Percentiles rank a stretch among this genome's conserved stretches.
Conservation (phyloP, 176 grass and related monocot species). For the Hyparrhenia diplandra region DNA sequence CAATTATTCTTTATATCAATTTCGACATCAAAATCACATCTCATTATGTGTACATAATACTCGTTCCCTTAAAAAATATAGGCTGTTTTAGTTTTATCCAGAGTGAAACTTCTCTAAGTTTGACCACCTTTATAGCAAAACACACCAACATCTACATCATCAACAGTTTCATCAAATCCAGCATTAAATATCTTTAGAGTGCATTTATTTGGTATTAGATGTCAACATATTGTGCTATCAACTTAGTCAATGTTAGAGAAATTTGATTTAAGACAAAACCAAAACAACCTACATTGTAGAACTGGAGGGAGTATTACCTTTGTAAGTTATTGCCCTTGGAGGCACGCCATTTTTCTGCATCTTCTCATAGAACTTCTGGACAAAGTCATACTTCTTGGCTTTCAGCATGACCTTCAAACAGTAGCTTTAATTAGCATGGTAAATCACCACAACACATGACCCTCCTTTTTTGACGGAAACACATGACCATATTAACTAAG, state of each 20-base stretch:
- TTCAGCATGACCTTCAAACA: slow-evolving; percentile 91
- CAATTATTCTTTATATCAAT: not conserved
- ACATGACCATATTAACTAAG: slow-evolving; percentile 6
- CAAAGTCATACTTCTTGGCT: slow-evolving; percentile 79
- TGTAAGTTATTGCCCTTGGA: slow-evolving; percentile 80
- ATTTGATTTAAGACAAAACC: not conserved
- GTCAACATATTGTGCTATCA: not conserved
- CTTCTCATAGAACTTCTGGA: slow-evolving; percentile 81
- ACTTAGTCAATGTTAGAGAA: not conserved
- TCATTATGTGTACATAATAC: not conserved
- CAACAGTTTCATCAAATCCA: not conserved
- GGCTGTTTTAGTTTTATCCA: not conserved
- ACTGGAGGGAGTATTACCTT: slow-evolving; percentile 40
- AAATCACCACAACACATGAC: slow-evolving; percentile 24
- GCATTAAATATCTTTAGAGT: not conserved
- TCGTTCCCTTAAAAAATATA: not conserved
- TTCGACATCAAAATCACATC: not conserved
- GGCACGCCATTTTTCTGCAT: slow-evolving; percentile 82
- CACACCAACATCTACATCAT: not conserved
- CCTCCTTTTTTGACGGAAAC: not conserved
- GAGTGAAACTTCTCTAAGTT: not conserved
- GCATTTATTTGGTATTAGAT: not conserved
- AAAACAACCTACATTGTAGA: not conserved
- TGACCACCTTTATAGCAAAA: not conserved
- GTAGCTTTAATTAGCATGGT: slow-evolving; percentile 38